A percentile compares a stretch with the other conserved stretches of the same genome.
Conservation (phyloP, 2,329 filamentous ascomycete species). For the Xylariaceae sp. region DNA sequence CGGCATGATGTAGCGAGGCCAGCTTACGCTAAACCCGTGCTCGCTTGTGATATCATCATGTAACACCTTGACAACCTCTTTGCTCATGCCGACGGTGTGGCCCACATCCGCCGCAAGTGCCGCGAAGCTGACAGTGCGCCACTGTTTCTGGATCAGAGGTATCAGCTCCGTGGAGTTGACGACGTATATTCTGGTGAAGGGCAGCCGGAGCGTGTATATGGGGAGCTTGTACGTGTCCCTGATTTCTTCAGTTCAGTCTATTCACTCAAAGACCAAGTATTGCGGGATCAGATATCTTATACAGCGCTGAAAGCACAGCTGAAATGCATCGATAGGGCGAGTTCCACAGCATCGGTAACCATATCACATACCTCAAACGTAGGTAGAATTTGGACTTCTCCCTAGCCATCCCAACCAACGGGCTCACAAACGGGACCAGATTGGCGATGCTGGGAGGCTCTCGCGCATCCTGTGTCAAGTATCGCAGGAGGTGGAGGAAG, state of each 20-base stretch:
- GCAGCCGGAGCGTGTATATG: constrained; percentile 26
- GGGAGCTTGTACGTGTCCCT: constrained; percentile 20
- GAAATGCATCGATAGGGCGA: too few species aligned
- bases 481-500: constrained; percentile 21
- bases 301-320: too few species aligned
- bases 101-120: constrained; percentile 21
- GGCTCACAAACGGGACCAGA: constrained; percentile 21
- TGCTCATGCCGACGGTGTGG: constrained; percentile 23
- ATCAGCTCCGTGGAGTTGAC: constrained; percentile 25
- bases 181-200: constrained; percentile 23
- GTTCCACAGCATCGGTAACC: too few species aligned
- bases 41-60: constrained; percentile 17
- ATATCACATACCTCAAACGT: constrained; percentile 16
- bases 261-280: neutral
- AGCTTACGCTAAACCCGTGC: constrained; percentile 15
- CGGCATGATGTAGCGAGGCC: constrained; percentile 11
- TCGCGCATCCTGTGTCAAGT: constrained; percentile 21
- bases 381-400: constrained; percentile 15
- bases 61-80: constrained; percentile 20
- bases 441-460: constrained; percentile 23
- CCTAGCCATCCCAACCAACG: constrained; percentile 21
- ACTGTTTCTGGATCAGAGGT: constrained; percentile 23
- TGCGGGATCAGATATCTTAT: too few species aligned
- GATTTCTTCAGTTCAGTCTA: neutral
- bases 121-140: constrained; percentile 25